phyloP scores from a whole-genome alignment of 371 early-diverging fungal genomes.

The Mortierella sp. region DNA sequence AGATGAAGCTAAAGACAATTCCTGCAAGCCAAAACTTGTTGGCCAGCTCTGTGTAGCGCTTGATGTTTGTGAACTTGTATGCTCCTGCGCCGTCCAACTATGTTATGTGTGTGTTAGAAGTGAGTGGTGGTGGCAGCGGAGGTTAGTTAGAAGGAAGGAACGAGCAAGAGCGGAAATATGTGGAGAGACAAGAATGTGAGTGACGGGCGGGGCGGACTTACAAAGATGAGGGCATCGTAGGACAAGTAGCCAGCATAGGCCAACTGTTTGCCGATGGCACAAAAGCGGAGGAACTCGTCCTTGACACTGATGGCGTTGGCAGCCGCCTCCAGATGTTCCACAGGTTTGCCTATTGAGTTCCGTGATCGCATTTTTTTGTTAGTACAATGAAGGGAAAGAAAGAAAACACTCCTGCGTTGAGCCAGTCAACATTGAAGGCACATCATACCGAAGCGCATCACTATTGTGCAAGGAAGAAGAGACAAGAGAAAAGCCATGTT shows the following conservation, averaged over 20 bases:
- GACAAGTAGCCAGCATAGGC: conserved; percentile 65
- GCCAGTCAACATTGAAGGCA: neutral
- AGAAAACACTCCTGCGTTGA: neutral
- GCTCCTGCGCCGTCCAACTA: conserved; percentile 66
- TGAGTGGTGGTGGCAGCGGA: neutral
- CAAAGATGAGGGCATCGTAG: conserved; percentile 69
- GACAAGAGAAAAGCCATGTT: neutral
- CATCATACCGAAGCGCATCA: conserved; percentile 34
- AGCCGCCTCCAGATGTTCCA: conserved; percentile 69
- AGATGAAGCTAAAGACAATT: conserved; percentile 65
- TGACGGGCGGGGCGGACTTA: conserved; percentile 36
- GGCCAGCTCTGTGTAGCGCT: conserved; percentile 63
- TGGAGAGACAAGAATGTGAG: conserved; percentile 8
- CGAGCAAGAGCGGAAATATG: neutral
- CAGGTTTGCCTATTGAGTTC: conserved; percentile 60
- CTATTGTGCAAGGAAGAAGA: neutral
- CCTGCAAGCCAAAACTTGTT: conserved; percentile 74
- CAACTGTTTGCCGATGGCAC: conserved; percentile 61
- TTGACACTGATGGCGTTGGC: conserved; percentile 54
- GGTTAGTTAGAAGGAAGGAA: neutral
- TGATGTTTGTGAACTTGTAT: conserved; percentile 64
- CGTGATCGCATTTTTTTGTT: neutral
- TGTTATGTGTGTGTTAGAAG: neutral
- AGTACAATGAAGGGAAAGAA: neutral
- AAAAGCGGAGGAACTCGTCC: conserved; percentile 64